Evolutionary conservation across 805 yeast genomes (phyloP).

Genomic region (Metschnikowia baotianmanensis): DNA sequence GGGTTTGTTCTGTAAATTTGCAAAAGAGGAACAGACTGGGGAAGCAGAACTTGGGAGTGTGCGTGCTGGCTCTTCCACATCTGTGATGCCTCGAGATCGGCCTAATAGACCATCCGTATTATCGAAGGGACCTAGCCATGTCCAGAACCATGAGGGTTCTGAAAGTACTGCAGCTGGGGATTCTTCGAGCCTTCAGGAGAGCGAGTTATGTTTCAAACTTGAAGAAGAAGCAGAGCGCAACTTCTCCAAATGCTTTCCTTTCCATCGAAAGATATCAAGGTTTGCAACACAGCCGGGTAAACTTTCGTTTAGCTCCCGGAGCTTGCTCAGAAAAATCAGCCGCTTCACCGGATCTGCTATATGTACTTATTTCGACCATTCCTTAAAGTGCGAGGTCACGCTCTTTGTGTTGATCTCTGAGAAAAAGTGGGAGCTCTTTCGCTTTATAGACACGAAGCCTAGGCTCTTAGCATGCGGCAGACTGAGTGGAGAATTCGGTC

Average conservation of each 20-base stretch:
- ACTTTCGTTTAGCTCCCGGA: constrained; percentile 23
- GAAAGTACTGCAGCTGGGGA: neutral
- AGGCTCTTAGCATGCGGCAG: constrained; percentile 63
- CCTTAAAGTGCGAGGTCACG: constrained; percentile 54
- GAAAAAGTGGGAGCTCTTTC: constrained; percentile 70
- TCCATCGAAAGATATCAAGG: constrained; percentile 58
- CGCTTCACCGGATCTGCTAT: constrained; percentile 33
- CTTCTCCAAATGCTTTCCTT: constrained; percentile 80
- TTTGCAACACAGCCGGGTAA: constrained; percentile 55
- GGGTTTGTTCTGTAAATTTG: constrained; percentile 38
- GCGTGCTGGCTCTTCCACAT: neutral
- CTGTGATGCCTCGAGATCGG: neutral
- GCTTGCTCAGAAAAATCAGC: constrained; percentile 25
- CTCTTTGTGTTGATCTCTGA: constrained; percentile 65
- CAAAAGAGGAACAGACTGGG: constrained; percentile 31
- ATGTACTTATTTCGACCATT: constrained; percentile 28
- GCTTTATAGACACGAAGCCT: constrained; percentile 49
- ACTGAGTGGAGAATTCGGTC: constrained; percentile 66
- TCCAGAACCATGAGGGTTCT: neutral
- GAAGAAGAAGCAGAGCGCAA: constrained; percentile 55
- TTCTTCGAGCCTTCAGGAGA: constrained; percentile 1
- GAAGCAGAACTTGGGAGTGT: neutral
- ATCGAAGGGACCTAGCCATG: too few species aligned
- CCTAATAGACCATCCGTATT: too few species aligned
- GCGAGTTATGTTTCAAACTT: constrained; percentile 8